Conservation (phyloP, 192 early-diverging fungal genomes). For the Linnemannia exigua region DNA sequence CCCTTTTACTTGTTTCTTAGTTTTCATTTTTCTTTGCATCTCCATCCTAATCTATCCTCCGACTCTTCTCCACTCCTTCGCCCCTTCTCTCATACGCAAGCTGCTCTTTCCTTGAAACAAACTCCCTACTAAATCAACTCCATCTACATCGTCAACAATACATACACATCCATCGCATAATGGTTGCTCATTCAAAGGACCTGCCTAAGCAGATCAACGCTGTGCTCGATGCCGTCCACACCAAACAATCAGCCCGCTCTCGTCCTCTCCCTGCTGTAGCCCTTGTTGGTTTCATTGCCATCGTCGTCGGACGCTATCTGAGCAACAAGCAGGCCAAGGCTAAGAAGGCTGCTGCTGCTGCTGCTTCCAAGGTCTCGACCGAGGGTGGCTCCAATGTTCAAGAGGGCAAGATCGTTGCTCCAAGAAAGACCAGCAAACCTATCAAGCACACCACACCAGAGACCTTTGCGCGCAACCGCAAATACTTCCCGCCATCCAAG, state of each 20-base stretch:
- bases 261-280: conserved; percentile 47
- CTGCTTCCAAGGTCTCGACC: conserved; percentile 22
- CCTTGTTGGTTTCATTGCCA: conserved; percentile 52
- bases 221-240: conserved; percentile 45
- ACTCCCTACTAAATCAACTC: neutral
- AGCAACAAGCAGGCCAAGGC: conserved; percentile 50
- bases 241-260: conserved; percentile 23
- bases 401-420: conserved; percentile 31
- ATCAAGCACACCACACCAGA: conserved; percentile 50
- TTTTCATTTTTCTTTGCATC: neutral
- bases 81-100: neutral
- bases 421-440: conserved; percentile 20
- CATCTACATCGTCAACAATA: conserved; percentile 2
- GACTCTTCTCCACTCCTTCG: conserved; percentile 7
- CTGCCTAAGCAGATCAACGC: conserved; percentile 58
- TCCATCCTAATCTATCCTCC: neutral
- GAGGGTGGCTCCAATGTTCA: conserved; percentile 9
- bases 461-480: conserved; percentile 61
- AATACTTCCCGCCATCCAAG: conserved; percentile 57
- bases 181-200: conserved; percentile 57
- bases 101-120: neutral
- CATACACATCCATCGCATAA: neutral
- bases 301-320: conserved; percentile 49
- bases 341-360: conserved; percentile 32
- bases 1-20: neutral